A percentile compares a stretch with the other conserved stretches of the same genome.
Evolutionary conservation across 257 asterid genomes (phyloP).

Genomic region (Solanum lycopersicoides): DNA sequence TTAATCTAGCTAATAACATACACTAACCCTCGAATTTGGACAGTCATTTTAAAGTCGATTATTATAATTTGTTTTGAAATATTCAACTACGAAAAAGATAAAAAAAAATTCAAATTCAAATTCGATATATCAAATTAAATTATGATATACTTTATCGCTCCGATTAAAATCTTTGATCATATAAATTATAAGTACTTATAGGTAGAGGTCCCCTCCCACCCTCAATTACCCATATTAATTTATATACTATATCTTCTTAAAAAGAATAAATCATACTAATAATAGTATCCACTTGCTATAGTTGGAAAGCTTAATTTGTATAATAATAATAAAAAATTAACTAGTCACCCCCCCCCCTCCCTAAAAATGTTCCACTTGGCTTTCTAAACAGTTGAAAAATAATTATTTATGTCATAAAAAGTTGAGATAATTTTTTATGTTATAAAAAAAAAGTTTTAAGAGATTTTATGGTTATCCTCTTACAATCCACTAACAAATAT

Average conservation of each 20-base stretch:
- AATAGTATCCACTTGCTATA: not conserved
- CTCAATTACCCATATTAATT: not conserved
- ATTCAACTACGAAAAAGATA: not conserved
- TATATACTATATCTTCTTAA: not conserved
- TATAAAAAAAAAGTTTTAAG: not conserved
- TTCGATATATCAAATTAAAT: not conserved
- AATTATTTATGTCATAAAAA: not conserved
- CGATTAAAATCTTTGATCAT: fast-evolving
- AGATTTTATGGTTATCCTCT: not conserved
- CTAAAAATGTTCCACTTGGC: not conserved
- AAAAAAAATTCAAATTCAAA: not conserved
- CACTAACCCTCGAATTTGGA: not conserved
- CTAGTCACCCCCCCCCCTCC: not conserved
- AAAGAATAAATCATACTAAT: not conserved
- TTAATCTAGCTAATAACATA: not conserved
- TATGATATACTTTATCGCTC: not conserved
- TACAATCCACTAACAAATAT: not conserved
- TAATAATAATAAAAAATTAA: not conserved
- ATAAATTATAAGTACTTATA: not conserved
- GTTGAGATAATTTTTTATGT: not conserved
- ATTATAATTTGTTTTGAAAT: not conserved
- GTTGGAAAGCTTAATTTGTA: not conserved
- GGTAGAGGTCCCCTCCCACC: not conserved
- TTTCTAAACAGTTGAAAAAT: not conserved
- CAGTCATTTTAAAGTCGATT: not conserved